Evolutionary conservation across 352 stramenopile species (phyloP).

Genomic region (Phytopythium litorale): DNA sequence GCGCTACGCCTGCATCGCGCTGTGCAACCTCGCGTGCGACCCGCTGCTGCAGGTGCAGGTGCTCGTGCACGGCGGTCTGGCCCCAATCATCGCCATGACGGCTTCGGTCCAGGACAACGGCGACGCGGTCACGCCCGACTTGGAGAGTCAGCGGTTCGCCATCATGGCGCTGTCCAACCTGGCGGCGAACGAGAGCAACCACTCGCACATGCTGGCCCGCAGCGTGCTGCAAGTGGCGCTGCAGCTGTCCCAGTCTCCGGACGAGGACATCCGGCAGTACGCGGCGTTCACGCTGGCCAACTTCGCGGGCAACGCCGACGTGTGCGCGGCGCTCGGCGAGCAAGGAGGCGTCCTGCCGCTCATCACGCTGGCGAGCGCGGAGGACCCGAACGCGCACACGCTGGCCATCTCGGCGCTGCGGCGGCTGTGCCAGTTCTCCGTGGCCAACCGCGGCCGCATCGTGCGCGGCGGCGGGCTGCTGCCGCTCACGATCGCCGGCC

Average conservation of each 20-base stretch:
- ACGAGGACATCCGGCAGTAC: slow-evolving; percentile 88
- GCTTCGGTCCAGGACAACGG: slow-evolving; percentile 4
- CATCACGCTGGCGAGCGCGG: slow-evolving; percentile 84
- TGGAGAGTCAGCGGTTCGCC: slow-evolving; percentile 88
- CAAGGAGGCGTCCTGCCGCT: slow-evolving; percentile 90
- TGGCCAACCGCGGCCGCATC: slow-evolving; percentile 86
- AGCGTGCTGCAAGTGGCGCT: slow-evolving; percentile 84
- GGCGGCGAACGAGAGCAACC: slow-evolving; percentile 92
- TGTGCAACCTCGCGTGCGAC: slow-evolving; percentile 95
- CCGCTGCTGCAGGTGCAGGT: slow-evolving; percentile 89
- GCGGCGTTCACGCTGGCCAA: slow-evolving; percentile 93
- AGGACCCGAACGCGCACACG: slow-evolving; percentile 89
- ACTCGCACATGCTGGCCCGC: slow-evolving; percentile 87
- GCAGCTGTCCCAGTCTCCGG: slow-evolving; percentile 55
- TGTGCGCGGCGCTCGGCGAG: slow-evolving; percentile 86
- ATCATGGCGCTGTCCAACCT: slow-evolving; percentile 96
- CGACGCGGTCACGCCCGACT: slow-evolving; percentile 17
- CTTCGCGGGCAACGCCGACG: slow-evolving; percentile 85
- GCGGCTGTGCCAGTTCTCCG: slow-evolving; percentile 88
- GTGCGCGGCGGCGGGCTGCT: slow-evolving; percentile 83
- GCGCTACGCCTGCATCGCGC: slow-evolving; percentile 92
- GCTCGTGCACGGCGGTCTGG: slow-evolving; percentile 91
- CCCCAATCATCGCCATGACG: slow-evolving; percentile 82
- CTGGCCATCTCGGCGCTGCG: slow-evolving; percentile 91
- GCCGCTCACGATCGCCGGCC: slow-evolving; percentile 79